Base-by-base conservation (phyloP, 345 rosid species). In the Boechera stricta region DNA sequence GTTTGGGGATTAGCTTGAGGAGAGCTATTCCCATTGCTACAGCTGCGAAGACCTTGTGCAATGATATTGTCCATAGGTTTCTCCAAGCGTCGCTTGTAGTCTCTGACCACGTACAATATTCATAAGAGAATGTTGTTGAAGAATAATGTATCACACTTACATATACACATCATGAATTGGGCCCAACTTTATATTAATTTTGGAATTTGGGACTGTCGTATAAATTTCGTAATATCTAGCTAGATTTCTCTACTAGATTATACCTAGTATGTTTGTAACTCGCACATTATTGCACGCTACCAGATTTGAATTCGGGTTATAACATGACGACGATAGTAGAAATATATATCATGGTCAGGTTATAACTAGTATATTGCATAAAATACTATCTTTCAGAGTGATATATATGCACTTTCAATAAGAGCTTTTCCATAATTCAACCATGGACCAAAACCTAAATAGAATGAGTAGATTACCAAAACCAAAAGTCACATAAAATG, bases 11-110 rank as follows among this genome's bases (percentile, higher is more conserved):
- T 89, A 91, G 86, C 73, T 85, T 86, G 2, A 91, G 88, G 10
- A 89, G 85, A 32, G 98, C 96, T 49, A 93, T 91, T 73, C 96
- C 97, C 96, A 93, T 91, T 6, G 92, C 90, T 21, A 88, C 80
- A 52, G 98, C 98, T 12, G 98, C 94, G 47, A 91, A 91, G 0
- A 93, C 87, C 71, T 91, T 93, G 83, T 93, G 98, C 38, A 89
- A 55, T 0, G 92, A 89, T 26, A 87, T 93, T 39, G 97, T 93
- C 98, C 98, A 93, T 1, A 93, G 86, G 57, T 89, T 91, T 73
- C 84, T 86, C 97, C 98, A 93, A 65, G 98, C 86, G 8, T 91
- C 92, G 31, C 71, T 77, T 67, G 84, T 82, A 2, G 79, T 82
- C 15, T 10, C 98, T 89, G 77, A 2, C 33, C 73, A 52, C 24